Evolutionary conservation across 306 rosid genomes (phyloP), one percentile per base, ranked within the genome.

Genomic region (Citrullus colocynthis): DNA sequence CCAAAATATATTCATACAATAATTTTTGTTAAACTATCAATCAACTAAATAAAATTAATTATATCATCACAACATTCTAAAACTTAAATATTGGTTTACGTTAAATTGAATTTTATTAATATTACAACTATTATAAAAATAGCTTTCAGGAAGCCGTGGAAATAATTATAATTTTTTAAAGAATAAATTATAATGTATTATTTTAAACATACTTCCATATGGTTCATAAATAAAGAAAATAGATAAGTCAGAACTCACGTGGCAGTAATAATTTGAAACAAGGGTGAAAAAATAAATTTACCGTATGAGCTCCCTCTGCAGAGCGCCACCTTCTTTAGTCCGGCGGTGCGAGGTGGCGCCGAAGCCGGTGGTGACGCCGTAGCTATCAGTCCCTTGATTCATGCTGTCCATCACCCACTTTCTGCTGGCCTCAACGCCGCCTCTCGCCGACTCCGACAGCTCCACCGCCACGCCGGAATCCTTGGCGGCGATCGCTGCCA

Each of bases 331-430:
- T 21, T 93, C 87, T 30, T 90, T 90, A 70, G 98, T 93, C 75
- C 97, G 80, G 11, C 96, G 81, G 67, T 91, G 98, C 0, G 97
- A 91, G 24, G 94, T 93, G 0, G 98, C 94, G 39, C 98, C 98
- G 64, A 93, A 91, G 0, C 98, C 98, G 49, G 98, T 93, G 78
- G 98, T 93, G 74, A 93, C 89, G 18, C 98, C 98, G 3, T 93
- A 93, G 45, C 93, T 91, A 36, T 93, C 97, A 0, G 88, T 90
- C 2, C 97, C 98, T 1, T 87, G 88, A 45, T 65, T 58, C 94
- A 91, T 87, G 78, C 93, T 89, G 0, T 93, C 88, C 94, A 90
- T 87, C 6, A 93, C 97, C 98, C 98, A 93, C 18, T 93, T 92
- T 21, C 97, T 90, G 78, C 98, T 93, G 1, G 98, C 98, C 88